Evolutionary conservation across 768 basidiomycete species (phyloP).

Genomic region (Rhizopogon salebrosus): DNA sequence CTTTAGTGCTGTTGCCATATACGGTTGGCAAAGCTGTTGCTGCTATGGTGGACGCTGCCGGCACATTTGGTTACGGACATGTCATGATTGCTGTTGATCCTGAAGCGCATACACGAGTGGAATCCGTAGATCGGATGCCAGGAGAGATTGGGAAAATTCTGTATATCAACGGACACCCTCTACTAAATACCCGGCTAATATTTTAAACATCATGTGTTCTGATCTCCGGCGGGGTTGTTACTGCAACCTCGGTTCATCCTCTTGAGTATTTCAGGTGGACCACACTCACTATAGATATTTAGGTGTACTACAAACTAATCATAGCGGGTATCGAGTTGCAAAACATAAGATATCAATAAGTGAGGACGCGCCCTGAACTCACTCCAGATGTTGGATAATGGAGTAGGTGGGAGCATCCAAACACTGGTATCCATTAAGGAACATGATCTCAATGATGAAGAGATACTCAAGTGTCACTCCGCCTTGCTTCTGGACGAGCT

Average conservation of each 20-base stretch:
- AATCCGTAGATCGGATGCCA: conserved; percentile 15
- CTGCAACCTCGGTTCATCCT: no score
- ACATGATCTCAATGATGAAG: conserved; percentile 83
- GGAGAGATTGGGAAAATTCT: conserved; percentile 46
- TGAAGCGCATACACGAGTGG: conserved; percentile 19
- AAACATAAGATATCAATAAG: conserved; percentile 23
- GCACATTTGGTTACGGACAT: conserved; percentile 40
- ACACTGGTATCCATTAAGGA: conserved; percentile 70
- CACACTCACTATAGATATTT: no score
- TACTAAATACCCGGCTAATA: conserved; percentile 71
- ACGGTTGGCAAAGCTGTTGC: conserved; percentile 48
- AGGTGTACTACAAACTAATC: background rate
- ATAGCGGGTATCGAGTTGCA: background rate
- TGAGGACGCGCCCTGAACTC: background rate
- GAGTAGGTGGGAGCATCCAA: conserved; percentile 88
- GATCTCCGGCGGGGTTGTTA: no score
- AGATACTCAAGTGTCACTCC: conserved; percentile 88
- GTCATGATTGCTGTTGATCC: conserved; percentile 49
- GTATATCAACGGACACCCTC: conserved; percentile 71
- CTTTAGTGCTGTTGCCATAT: conserved; percentile 52
- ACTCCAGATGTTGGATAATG: conserved; percentile 73
- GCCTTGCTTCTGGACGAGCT: conserved; percentile 78
- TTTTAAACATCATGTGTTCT: conserved; percentile 29
- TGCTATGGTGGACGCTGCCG: conserved; percentile 51
- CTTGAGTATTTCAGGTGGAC: no score